phyloP scores from a whole-genome alignment of 208 protist species.

The Endotrypanum monterogeii region DNA sequence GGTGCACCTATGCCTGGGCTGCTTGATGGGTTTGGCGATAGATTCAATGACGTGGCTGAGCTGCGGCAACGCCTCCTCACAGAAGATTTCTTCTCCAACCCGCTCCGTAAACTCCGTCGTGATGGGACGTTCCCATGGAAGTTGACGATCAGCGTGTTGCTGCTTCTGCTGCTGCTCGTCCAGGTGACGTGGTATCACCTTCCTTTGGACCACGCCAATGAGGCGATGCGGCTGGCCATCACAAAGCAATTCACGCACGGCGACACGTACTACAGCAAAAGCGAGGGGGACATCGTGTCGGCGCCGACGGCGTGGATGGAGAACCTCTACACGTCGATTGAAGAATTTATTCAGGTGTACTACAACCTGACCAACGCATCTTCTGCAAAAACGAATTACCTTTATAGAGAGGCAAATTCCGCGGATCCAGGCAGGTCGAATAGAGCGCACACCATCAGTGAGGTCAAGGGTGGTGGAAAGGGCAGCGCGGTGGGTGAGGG shows the following conservation, averaged over 20 bases:
- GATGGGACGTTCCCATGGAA: slow-evolving; percentile 47
- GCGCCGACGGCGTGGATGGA: slow-evolving; percentile 52
- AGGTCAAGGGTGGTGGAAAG: not conserved
- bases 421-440: not conserved
- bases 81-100: slow-evolving; percentile 51
- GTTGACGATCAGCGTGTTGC: slow-evolving; percentile 43
- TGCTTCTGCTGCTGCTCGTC: slow-evolving; percentile 39
- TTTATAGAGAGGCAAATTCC: slow-evolving; percentile 1
- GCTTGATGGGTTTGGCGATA: not conserved
- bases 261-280: slow-evolving; percentile 37
- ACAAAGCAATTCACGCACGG: slow-evolving; percentile 47
- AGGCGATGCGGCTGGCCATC: slow-evolving; percentile 46
- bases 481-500: not conserved
- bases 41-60: slow-evolving; percentile 16
- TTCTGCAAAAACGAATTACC: slow-evolving; percentile 49
- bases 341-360: slow-evolving; percentile 52
- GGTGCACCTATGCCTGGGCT: not conserved
- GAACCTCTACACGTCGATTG: slow-evolving; percentile 38
- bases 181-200: slow-evolving; percentile 40
- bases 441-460: not conserved
- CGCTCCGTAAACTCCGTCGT: slow-evolving; percentile 38
- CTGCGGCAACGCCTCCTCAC: slow-evolving; percentile 27
- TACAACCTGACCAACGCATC: slow-evolving; percentile 50
- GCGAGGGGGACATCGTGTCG: slow-evolving; percentile 52
- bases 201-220: slow-evolving; percentile 39